A percentile compares a stretch with the other conserved stretches of the same genome.
Conservation (phyloP, 192 early-diverging fungal species). For the Entophlyctis helioformis region DNA sequence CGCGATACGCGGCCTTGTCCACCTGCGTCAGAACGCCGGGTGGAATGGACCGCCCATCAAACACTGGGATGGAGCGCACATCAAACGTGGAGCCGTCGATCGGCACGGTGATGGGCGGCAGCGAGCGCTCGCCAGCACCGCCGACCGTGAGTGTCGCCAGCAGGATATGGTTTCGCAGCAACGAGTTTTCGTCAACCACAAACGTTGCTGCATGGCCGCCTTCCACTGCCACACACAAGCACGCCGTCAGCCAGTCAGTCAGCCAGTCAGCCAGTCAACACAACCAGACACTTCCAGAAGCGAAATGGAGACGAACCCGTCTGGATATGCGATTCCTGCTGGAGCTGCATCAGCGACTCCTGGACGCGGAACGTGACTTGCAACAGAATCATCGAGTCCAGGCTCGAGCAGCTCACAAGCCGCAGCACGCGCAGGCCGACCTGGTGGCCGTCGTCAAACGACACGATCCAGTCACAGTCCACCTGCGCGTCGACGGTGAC, state of each 20-base stretch:
- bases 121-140: constrained; percentile 22
- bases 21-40: too few species aligned
- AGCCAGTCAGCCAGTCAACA: not conserved
- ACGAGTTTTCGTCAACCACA: constrained; percentile 26
- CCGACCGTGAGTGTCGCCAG: constrained; percentile 20
- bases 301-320: too few species aligned
- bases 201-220: not conserved
- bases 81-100: too few species aligned
- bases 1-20: too few species aligned
- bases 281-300: not conserved
- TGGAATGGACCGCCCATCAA: too few species aligned
- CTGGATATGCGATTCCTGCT: not conserved
- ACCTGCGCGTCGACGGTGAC: constrained; percentile 7
- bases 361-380: constrained; percentile 21
- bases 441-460: constrained; percentile 25
- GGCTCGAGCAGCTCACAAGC: constrained; percentile 11
- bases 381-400: constrained; percentile 34
- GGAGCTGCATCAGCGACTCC: constrained; percentile 19
- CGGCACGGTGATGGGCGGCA: constrained; percentile 23
- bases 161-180: constrained; percentile 28
- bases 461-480: constrained; percentile 1
- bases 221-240: not conserved
- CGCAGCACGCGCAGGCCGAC: constrained; percentile 27
- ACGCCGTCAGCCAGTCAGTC: not conserved
- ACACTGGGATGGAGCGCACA: too few species aligned